Evolutionary conservation across 345 rosid species (phyloP).

Genomic region (Clarkia xantiana): DNA sequence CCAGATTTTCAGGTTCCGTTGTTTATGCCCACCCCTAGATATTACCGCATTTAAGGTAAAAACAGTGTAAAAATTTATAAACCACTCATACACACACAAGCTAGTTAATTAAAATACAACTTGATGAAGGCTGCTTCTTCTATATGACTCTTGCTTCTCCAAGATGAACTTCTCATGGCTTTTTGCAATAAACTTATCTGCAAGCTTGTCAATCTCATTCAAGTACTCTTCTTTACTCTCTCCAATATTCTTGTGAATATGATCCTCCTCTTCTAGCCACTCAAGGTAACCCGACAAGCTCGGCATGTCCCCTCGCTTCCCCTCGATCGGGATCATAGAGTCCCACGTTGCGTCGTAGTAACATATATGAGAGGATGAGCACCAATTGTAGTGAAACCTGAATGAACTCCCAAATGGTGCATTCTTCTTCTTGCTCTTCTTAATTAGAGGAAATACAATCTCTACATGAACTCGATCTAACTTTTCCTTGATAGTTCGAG

Average conservation of each 20-base stretch:
- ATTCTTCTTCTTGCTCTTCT: neutral
- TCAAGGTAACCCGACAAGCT: slow-evolving; percentile 44
- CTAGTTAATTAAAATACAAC: too few relatives aligned
- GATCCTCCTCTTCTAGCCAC: slow-evolving; percentile 68
- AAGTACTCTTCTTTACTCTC: slow-evolving; percentile 3
- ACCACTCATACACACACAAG: too few relatives aligned
- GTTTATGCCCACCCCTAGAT: too few relatives aligned
- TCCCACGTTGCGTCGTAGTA: slow-evolving; percentile 4
- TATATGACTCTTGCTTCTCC: slow-evolving; percentile 90
- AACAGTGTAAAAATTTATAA: too few relatives aligned
- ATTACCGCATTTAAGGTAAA: too few relatives aligned
- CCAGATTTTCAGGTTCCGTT: too few relatives aligned
- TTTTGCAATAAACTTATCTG: slow-evolving; percentile 64
- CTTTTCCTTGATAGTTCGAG: neutral
- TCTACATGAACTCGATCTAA: neutral
- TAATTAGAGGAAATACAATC: neutral
- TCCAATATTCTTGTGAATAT: slow-evolving; percentile 17
- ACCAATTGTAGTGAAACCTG: slow-evolving; percentile 3
- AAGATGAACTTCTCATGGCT: slow-evolving; percentile 65
- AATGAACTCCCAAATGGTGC: neutral
- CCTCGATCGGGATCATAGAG: slow-evolving; percentile 3
- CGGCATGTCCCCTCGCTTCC: neutral
- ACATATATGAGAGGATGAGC: slow-evolving; percentile 1
- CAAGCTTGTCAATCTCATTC: slow-evolving; percentile 61
- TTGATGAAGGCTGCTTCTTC: too few relatives aligned